These are phyloP conservation scores for Chloropicon primus DNA, from an alignment of 139 green algal species.

Conservation along the genomic window DNA sequence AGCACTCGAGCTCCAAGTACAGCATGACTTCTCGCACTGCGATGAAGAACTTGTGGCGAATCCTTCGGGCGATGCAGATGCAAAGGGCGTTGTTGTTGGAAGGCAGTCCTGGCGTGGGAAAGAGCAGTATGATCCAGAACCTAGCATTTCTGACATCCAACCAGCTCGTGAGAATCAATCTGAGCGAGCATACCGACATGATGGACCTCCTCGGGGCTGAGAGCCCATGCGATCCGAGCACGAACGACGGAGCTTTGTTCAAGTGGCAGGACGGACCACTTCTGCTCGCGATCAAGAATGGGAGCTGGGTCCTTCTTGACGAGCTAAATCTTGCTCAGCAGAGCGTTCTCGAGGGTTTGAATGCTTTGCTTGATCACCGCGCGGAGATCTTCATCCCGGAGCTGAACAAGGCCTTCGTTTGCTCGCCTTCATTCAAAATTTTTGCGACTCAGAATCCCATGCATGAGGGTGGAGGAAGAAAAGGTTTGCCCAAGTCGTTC, in stretches of 20 bases:
- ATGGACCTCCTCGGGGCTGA: slow-evolving; percentile 96
- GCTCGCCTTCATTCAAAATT: slow-evolving; percentile 56
- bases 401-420: slow-evolving; percentile 56
- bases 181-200: slow-evolving; percentile 97
- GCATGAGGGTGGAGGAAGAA: slow-evolving; percentile 82
- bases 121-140: slow-evolving; percentile 81
- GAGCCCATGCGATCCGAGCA: slow-evolving; percentile 55
- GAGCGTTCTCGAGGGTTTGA: slow-evolving; percentile 87
- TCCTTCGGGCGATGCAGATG: slow-evolving; percentile 76
- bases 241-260: slow-evolving; percentile 71
- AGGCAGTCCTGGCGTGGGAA: slow-evolving; percentile 89
- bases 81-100: slow-evolving; percentile 78
- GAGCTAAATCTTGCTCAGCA: slow-evolving; percentile 95
- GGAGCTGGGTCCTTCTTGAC: slow-evolving; percentile 94
- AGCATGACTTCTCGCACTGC: slow-evolving; percentile 77
- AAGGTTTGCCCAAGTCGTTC: slow-evolving; percentile 90
- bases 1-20: slow-evolving; percentile 29
- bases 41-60: slow-evolving; percentile 64
- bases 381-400: slow-evolving; percentile 90
- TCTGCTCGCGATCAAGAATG: slow-evolving; percentile 67
- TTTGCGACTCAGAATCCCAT: slow-evolving; percentile 26
- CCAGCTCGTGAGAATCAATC: slow-evolving; percentile 82
- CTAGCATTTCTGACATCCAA: slow-evolving; percentile 51
- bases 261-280: slow-evolving; percentile 87
- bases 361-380: slow-evolving; percentile 89